phyloP scores from a whole-genome alignment of 2,329 filamentous ascomycete species.

The Aspergillus fischeri region DNA sequence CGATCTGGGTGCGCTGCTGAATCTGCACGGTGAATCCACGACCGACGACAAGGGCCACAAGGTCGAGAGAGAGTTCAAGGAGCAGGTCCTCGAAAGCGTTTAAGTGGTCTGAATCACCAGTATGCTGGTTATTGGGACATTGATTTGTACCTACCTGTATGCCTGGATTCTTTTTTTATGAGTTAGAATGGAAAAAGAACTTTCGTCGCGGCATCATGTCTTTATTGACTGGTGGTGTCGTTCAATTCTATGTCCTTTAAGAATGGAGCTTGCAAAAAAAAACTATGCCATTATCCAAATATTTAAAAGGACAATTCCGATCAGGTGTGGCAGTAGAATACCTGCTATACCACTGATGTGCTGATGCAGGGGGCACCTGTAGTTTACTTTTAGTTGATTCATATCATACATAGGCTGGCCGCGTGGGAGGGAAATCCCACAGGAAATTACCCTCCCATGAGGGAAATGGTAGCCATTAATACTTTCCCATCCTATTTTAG shows the following conservation, averaged over 20 bases:
- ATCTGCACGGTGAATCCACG: slow-evolving; percentile 94
- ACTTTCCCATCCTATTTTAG: no score
- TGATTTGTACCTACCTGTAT: slow-evolving; percentile 63
- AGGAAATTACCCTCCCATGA: no score
- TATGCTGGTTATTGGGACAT: slow-evolving; percentile 72
- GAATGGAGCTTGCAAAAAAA: background rate
- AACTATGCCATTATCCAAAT: background rate
- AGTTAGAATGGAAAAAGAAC: slow-evolving; percentile 17
- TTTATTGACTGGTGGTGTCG: background rate
- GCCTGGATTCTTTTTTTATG: slow-evolving; percentile 24
- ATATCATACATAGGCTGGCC: no score
- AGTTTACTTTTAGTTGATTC: no score
- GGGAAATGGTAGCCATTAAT: no score
- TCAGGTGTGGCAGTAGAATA: background rate
- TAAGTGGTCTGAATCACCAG: slow-evolving; percentile 56
- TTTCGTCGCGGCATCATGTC: background rate
- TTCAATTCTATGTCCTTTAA: background rate
- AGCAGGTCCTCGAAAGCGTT: slow-evolving; percentile 87
- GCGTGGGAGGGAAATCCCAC: no score
- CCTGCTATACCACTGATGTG: no score
- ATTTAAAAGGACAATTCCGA: background rate
- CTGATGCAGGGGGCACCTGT: no score
- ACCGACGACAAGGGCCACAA: slow-evolving; percentile 97
- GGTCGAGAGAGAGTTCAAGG: slow-evolving; percentile 99
- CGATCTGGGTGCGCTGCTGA: slow-evolving; percentile 92